Base-by-base conservation (phyloP, 345 rosid species). In the Arabidopsis suecica region DNA sequence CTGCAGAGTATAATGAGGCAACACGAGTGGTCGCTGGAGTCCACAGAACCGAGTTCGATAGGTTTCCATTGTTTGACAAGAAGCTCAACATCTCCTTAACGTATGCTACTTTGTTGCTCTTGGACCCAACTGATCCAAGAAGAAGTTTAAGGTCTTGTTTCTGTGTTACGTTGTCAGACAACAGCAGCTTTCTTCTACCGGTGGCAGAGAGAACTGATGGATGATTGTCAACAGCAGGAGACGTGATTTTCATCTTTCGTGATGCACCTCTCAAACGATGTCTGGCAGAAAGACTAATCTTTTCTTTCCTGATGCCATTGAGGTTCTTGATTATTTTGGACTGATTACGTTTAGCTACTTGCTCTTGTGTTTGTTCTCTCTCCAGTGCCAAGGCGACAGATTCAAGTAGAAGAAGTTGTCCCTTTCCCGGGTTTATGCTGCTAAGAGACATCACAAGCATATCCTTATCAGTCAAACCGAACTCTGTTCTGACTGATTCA, bases 41-140 rank as follows among this genome's bases (percentile, higher is more conserved):
- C 97, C 97, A 94, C 48, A 91, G 76, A 67, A 86, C 81, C 3
- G 93, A 88, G 57, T 57, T 82, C 23, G 93, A 90, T 79, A 91
- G 79, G 78, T 88, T 91, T 41, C 80, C 67, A 74, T 88, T 86
- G 82, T 55, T 77, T 37, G 93, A 86, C 65, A 89, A n/a, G 80
- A 82, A 82, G 25, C 82, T 79, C 62, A 90, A 75, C 55, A 88
- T 86, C 78, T 88, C 98, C 68, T 91, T 85, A 60, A 94, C 86
- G 16, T 90, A 94, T 63, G 79, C 88, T 63, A 88, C 84, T 80
- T 94, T 94, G 81, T 91, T 94, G 89, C 98, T 94, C 82, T 94
- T 94, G 22, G 97, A 94, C 71, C 97, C 98, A 76, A 94, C 96
- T 50, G 98, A 94, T 61, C 98, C 98, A 69, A 94, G 88, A 67